These are phyloP conservation scores for Bothriochloa decipiens DNA, from an alignment of 176 grass and related monocot species.

Conservation along the genomic window DNA sequence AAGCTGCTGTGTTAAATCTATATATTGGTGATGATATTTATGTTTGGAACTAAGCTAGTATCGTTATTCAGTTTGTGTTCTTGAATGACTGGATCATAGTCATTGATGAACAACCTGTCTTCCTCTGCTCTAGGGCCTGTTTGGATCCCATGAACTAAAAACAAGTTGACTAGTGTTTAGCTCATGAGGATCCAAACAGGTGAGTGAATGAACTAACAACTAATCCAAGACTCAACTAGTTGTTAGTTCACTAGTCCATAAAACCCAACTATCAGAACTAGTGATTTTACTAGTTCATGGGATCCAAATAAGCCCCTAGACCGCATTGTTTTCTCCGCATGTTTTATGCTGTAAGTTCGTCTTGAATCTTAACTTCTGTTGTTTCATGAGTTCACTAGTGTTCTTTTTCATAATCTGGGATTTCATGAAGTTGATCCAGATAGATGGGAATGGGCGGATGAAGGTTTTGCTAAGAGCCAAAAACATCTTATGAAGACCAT, in stretches of 20 bases:
- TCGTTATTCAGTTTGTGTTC: neutral
- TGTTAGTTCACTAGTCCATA: too few species aligned
- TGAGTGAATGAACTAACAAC: too few species aligned
- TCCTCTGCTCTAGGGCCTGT: neutral
- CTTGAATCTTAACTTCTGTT: neutral
- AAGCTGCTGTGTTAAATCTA: neutral
- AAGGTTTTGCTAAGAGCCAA: constrained; percentile 67
- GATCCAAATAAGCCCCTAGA: too few species aligned
- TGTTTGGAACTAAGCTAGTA: neutral
- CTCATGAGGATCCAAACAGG: too few species aligned
- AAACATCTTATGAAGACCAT: constrained; percentile 80
- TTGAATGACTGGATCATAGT: neutral
- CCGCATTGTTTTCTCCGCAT: neutral
- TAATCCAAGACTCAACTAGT: too few species aligned
- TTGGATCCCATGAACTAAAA: too few species aligned
- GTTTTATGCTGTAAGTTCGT: neutral
- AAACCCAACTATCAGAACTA: too few species aligned
- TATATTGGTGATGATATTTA: neutral
- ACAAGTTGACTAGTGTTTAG: too few species aligned
- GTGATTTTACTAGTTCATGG: too few species aligned
- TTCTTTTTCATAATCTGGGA: constrained; percentile 53
- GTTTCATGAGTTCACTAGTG: constrained; percentile 1
- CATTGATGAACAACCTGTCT: neutral
- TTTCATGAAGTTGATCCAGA: constrained; percentile 84
- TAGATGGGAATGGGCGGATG: constrained; percentile 87